Base-by-base conservation (phyloP, 768 basidiomycete species). In the Tricholoma sp. region DNA sequence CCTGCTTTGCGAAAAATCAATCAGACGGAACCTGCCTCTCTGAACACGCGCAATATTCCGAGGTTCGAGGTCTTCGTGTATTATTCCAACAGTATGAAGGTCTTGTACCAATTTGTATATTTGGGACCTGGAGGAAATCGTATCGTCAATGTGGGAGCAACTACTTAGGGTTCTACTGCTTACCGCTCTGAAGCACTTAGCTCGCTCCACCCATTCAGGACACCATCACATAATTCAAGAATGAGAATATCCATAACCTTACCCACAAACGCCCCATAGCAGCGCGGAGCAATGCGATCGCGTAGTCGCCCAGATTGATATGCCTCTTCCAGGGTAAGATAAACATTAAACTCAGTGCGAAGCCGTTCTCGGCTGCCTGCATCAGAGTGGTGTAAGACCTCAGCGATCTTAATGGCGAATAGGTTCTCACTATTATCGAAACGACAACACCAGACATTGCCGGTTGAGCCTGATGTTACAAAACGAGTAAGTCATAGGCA, bases 401-500 rank as follows among this genome's bases (percentile, higher is more conserved):
- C 59, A 18, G 62, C 61, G 49, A 62, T 47, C 58, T 64, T 64
- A 58, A 43, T 50, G 56, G 41, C 32, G 58, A 64, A 64, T 16
- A 57, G 59, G 52, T 52, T 14, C 2, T 2, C 37, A n/a, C 34
- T 35, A 8, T 35, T 8, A 63, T 63, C 60, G 57, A 63, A 63
- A 47, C 41, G 63, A 55, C 63, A 59, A 56, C 61, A 27, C 63
- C 63, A 64, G 52, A 59, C 61, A 55, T 64, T 61, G 57, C 63
- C 63, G 54, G 63, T 61, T 22, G 63, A 64, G 37, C 63, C 63
- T 9, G 54, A 64, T 37, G 2, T 58, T 57, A 64, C 22, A 34
- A 60, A 62, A 45, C 56, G 56, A 47, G 63, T 64, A 22, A 64
- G 63, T 61, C 63, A 64, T 27, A 64, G 58, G 56, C 58, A 59